Percentiles rank a stretch among this genome's conserved stretches.
phyloP scores from a whole-genome alignment of 129 eudicot species.

The Erigeron canadensis region DNA sequence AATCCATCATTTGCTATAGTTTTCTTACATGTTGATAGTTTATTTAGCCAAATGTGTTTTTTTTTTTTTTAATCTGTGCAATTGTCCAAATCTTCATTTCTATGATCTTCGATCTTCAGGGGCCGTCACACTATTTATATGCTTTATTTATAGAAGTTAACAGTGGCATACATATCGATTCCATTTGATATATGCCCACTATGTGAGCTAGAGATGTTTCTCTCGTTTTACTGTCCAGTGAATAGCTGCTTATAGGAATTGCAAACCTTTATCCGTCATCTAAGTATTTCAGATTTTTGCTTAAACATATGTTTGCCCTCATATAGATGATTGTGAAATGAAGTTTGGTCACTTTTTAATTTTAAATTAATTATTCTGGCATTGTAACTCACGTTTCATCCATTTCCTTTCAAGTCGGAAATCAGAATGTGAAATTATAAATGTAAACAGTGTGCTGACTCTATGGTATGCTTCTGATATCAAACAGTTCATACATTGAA shows the following conservation, averaged over 20 bases:
- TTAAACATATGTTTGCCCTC: not conserved
- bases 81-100: too few relatives aligned
- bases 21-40: not conserved
- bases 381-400: too few relatives aligned
- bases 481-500: conserved; percentile 63
- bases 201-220: not conserved
- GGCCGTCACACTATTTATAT: not conserved
- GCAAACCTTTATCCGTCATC: not conserved
- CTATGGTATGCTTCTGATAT: conserved; percentile 8
- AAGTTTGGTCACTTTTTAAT: too few relatives aligned
- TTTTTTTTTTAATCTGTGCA: not conserved
- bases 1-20: not conserved
- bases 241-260: not conserved
- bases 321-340: too few relatives aligned
- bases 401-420: too few relatives aligned
- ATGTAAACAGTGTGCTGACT: not conserved
- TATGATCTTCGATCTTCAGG: too few relatives aligned
- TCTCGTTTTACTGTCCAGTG: not conserved
- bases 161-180: not conserved
- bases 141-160: not conserved
- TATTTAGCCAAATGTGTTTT: not conserved
- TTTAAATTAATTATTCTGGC: too few relatives aligned
- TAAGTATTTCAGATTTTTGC: not conserved
- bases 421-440: not conserved
- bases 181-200: not conserved